Conservation (phyloP, 352 stramenopile species). For the Phytophthora aleatoria region DNA sequence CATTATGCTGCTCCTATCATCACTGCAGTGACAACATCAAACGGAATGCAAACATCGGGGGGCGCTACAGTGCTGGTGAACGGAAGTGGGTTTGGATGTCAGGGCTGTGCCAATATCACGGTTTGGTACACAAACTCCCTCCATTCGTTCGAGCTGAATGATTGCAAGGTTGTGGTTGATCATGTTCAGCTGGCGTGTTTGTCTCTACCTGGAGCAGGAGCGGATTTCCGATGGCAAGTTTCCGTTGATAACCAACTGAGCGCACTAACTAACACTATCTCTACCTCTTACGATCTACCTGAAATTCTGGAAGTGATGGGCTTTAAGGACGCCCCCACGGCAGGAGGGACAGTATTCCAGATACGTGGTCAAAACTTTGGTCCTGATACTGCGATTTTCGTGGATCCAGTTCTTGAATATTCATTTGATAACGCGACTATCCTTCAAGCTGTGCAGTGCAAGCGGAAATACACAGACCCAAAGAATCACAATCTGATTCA, state of each 20-base stretch:
- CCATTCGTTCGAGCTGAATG: constrained; percentile 41
- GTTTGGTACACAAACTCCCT: constrained; percentile 48
- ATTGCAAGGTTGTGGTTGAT: constrained; percentile 50
- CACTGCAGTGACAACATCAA: constrained; percentile 4
- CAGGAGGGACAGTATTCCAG: constrained; percentile 50
- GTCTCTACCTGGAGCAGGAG: constrained; percentile 43
- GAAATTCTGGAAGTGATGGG: constrained; percentile 43
- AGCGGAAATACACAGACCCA: constrained; percentile 49
- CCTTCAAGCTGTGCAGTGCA: constrained; percentile 54
- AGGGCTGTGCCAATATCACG: constrained; percentile 33
- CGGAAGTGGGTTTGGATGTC: constrained; percentile 50
- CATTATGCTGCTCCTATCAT: constrained; percentile 44
- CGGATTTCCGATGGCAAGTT: constrained; percentile 43
- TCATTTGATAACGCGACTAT: constrained; percentile 39
- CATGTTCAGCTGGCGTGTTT: constrained; percentile 47
- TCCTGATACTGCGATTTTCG: constrained; percentile 47
- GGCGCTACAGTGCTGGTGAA: constrained; percentile 42
- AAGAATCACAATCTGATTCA: constrained; percentile 52
- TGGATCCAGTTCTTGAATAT: constrained; percentile 59
- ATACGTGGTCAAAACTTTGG: constrained; percentile 59
- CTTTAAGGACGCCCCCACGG: constrained; percentile 51
- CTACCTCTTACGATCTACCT: constrained; percentile 42
- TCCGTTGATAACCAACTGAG: constrained; percentile 45
- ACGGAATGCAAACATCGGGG: constrained; percentile 39
- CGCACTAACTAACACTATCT: not conserved